Conservation (phyloP, 768 basidiomycete genomes). For the Boletus sensibilis region DNA sequence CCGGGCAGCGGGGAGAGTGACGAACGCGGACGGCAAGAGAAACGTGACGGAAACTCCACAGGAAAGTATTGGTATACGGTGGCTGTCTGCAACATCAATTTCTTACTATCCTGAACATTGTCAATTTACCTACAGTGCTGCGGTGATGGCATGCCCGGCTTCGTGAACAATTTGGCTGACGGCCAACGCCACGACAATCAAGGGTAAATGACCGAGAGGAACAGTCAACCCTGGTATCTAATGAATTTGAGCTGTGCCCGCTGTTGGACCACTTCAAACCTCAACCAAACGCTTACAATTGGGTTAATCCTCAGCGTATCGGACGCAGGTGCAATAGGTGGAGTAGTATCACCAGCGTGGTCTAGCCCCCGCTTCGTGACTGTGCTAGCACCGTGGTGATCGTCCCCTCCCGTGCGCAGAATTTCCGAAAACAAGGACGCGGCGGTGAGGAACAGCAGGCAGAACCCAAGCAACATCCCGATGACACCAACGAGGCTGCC, state of each 20-base stretch:
- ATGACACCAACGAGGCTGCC: conserved; percentile 46
- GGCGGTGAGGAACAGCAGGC: conserved; percentile 39
- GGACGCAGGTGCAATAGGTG: neutral
- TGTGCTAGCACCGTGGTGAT: conserved; percentile 4
- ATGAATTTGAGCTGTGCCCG: neutral
- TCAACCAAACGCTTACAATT: conserved; percentile 29
- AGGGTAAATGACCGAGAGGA: conserved; percentile 67
- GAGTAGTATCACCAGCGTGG: neutral
- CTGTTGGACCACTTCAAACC: neutral
- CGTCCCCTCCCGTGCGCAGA: neutral
- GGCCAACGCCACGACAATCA: conserved; percentile 61
- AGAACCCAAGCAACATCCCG: conserved; percentile 48
- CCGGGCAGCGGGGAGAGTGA: conserved; percentile 51
- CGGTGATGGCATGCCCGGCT: conserved; percentile 73
- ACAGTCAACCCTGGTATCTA: conserved; percentile 85
- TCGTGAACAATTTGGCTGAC: conserved; percentile 75
- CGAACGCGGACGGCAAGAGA: conserved; percentile 73
- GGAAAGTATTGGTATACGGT: conserved; percentile 59
- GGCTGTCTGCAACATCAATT: conserved; percentile 41
- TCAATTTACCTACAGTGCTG: conserved; percentile 57
- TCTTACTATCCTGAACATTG: neutral
- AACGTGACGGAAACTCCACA: conserved; percentile 61
- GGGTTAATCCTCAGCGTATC: conserved; percentile 21
- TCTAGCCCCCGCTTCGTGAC: conserved; percentile 18
- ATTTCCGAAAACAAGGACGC: conserved; percentile 20